Percentiles rank a stretch among this genome's conserved stretches.
Evolutionary conservation across 192 early-diverging fungal genomes (phyloP).

Genomic region (Podila clonocystis): DNA sequence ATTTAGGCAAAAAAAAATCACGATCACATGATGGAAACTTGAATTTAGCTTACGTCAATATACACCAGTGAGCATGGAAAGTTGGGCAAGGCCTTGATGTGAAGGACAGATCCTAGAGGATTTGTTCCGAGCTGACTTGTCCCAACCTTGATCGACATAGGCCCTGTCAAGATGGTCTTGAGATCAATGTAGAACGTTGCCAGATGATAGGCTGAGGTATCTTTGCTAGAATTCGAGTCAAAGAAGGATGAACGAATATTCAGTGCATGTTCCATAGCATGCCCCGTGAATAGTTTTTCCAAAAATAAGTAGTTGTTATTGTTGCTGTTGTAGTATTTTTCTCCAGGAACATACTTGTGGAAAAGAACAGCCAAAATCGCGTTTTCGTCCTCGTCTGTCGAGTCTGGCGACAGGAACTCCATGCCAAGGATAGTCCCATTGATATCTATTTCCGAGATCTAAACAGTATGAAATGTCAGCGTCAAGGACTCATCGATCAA

Average conservation of each 20-base stretch:
- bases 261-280: background rate
- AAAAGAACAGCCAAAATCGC: constrained; percentile 37
- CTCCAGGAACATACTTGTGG: constrained; percentile 21
- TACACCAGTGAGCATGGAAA: constrained; percentile 32
- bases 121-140: constrained; percentile 22
- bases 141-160: constrained; percentile 22
- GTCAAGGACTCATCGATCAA: background rate
- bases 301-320: no score
- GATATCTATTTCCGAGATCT: constrained; percentile 23
- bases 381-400: background rate
- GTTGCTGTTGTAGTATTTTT: no score
- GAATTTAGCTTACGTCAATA: constrained; percentile 26
- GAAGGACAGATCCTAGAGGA: constrained; percentile 12
- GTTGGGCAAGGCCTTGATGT: constrained; percentile 37
- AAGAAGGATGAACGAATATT: background rate
- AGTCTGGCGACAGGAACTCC: constrained; percentile 35
- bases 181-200: constrained; percentile 38
- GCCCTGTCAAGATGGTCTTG: background rate
- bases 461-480: background rate
- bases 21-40: background rate
- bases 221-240: constrained; percentile 6
- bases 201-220: constrained; percentile 16
- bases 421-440: constrained; percentile 34
- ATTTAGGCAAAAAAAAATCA: background rate
- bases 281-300: no score